Evolutionary conservation across 306 rosid genomes (phyloP), one percentile per base, ranked within the genome.

Genomic region (Erythrophleum fordii): DNA sequence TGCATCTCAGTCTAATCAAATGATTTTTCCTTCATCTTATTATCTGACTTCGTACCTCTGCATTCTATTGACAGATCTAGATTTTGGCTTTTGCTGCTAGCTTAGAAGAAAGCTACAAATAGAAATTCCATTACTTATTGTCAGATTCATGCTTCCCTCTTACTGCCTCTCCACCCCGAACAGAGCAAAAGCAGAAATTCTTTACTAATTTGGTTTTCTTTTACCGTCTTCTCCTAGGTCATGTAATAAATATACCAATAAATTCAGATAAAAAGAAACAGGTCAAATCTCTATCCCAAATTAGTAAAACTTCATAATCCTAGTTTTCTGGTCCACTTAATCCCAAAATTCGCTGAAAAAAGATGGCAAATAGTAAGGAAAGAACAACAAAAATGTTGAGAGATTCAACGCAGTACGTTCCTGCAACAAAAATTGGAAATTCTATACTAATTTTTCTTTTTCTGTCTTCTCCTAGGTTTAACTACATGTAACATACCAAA

Each of bases 191-290:
- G 25, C 2, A 22, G n/a, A 23, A 65, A 20, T 4, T 13, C n/a
- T 46, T 10, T 23, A 49, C 46, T 14, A 75, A 51, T n/a, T 18
- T 6, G 3, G 17, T 31, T 16, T 35, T 18, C 12, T 18, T 35
- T 34, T 18, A 9, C 49, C 16, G 13, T 25, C 66, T 25, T 59
- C 34, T 59, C 37, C 37, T 3, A 26, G 66, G 4, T 59, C n/a
- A 51, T 16, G 18, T 48, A 34, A 2, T 34, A n/a, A 44, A 2
- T 5, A 58, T 48, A 31, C 39, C 44, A 12, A 75, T 66, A 67
- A 67, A 72, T 52, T 59, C 59, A 35, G 3, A 77, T 53, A 73
- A 75, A 26, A 42, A 69, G 41, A 82, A n/a, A n/a, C n/a, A n/a
- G n/a, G 29, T 34, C 34, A 64, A 41, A 73, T 34, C 18, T 51